Evolutionary conservation across 768 basidiomycete genomes (phyloP), one percentile per base, ranked within the genome.

Genomic region (Cubamyces sp.): DNA sequence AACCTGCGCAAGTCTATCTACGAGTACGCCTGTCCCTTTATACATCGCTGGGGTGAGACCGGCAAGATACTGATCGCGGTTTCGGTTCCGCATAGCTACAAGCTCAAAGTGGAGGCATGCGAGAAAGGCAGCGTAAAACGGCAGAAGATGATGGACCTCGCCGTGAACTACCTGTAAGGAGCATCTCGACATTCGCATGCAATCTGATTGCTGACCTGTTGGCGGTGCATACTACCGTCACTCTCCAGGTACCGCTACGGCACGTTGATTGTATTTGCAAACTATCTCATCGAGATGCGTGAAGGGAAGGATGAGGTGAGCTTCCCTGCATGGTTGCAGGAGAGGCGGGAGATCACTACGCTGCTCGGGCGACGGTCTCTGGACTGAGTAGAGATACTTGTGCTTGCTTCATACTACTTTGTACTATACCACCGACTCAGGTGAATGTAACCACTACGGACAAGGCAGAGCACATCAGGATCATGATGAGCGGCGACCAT

Each of bases 1-100:
- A 99, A 99, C 71, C 79, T 99, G 41, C 86, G 97, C 39, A 93
- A 92, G 73, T 94, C 97, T 0, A 90, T 99, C 51, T 97, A 93
- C 71, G 93, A 96, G 91, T 98, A 72, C 74, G 91, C 78, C 30
- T 41, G 12, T 7, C 34, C 34, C 40, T 18, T 25, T 45, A 3
- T n/a, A 7, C 39, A 21, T 23, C 14, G 19, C 50, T 57, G 37
- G 25, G 42, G 46, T 51, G 57, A 37, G 19, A 23, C 40, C 37
- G 25, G 39, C 23, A 39, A 9, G 1, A 34, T 34, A 28, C 48
- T 58, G 54, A 64, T 46, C 16, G 47, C 51, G 12, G 34, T 26
- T 14, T 43, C 19, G 37, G 19, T 52, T 48, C 15, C 23, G 39
- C n/a, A 43, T 66, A 97, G 95, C 72, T 94, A 95, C 78, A 96